These are phyloP conservation scores for Thraustotheca clavata DNA, from an alignment of 352 stramenopile genomes.

Conservation along the genomic window DNA sequence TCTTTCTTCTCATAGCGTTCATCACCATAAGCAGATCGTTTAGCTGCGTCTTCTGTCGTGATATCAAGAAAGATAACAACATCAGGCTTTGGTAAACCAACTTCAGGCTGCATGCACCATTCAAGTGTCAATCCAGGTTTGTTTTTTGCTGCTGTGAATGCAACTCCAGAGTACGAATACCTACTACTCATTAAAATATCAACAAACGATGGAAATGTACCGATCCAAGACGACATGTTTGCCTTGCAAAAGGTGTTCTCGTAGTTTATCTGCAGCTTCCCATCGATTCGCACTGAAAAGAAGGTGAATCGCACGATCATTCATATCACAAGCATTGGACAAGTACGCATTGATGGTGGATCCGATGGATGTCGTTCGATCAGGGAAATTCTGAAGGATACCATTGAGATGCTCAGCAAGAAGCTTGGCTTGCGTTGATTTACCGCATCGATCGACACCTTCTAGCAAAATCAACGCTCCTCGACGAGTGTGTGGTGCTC, in stretches of 20 bases:
- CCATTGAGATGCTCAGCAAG: slow-evolving; percentile 59
- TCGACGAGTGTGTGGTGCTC: slow-evolving; percentile 27
- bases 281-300: slow-evolving; percentile 99
- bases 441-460: slow-evolving; percentile 98
- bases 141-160: slow-evolving; percentile 95
- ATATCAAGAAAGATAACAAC: slow-evolving; percentile 97
- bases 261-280: slow-evolving; percentile 86
- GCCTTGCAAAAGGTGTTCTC: slow-evolving; percentile 58
- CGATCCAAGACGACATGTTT: slow-evolving; percentile 95
- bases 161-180: slow-evolving; percentile 94
- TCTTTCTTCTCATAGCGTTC: slow-evolving; percentile 87
- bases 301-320: slow-evolving; percentile 97
- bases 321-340: slow-evolving; percentile 77
- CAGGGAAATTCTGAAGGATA: slow-evolving; percentile 67
- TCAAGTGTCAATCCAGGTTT: slow-evolving; percentile 81
- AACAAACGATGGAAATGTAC: slow-evolving; percentile 42
- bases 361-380: slow-evolving; percentile 89
- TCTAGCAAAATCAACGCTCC: slow-evolving; percentile 99
- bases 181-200: not conserved
- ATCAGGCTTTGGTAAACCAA: slow-evolving; percentile 95
- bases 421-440: slow-evolving; percentile 97
- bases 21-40: slow-evolving; percentile 89
- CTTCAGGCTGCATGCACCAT: slow-evolving; percentile 97
- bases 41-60: slow-evolving; percentile 77
- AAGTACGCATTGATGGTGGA: slow-evolving; percentile 97